phyloP scores from a whole-genome alignment of 148 eudicot genomes.

The Chenopodium album region DNA sequence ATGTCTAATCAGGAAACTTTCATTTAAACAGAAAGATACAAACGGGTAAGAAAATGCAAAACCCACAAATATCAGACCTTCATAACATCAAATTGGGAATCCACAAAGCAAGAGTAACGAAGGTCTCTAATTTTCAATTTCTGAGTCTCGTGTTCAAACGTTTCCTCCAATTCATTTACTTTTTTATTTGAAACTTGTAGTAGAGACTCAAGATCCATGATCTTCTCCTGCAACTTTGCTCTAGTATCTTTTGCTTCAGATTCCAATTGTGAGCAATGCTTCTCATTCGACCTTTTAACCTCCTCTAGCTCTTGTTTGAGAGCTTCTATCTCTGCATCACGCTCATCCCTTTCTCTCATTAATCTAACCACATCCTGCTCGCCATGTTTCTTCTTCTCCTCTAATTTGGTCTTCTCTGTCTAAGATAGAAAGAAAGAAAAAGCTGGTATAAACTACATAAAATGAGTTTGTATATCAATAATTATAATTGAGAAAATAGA shows the following conservation, averaged over 20 bases:
- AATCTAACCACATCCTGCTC: conserved; percentile 56
- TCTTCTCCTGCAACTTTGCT: conserved; percentile 57
- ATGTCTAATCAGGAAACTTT: conserved; percentile 14
- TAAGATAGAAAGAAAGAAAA: conserved; percentile 33
- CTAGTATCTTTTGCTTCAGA: conserved; percentile 47
- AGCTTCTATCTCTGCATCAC: conserved; percentile 46
- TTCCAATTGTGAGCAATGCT: conserved; percentile 46
- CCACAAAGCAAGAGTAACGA: conserved; percentile 51
- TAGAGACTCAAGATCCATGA: conserved; percentile 54
- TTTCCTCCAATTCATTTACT: conserved; percentile 70
- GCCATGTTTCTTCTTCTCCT: conserved; percentile 58
- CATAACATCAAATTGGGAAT: conserved; percentile 53
- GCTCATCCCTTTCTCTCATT: conserved; percentile 54
- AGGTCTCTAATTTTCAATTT: conserved; percentile 65
- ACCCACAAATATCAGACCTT: conserved; percentile 50
- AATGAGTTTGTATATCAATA: background rate
- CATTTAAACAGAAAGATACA: background rate
- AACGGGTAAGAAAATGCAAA: background rate
- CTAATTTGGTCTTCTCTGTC: conserved; percentile 67
- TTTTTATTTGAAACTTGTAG: conserved; percentile 61
- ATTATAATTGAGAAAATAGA: background rate
- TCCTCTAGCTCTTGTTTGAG: conserved; percentile 57
- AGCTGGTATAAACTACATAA: background rate
- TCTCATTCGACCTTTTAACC: conserved; percentile 48
- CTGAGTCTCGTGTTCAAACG: conserved; percentile 52